Evolutionary conservation across 352 stramenopile species (phyloP), one percentile per base, ranked within the genome.

Genomic region (Pythium utonaiense): DNA sequence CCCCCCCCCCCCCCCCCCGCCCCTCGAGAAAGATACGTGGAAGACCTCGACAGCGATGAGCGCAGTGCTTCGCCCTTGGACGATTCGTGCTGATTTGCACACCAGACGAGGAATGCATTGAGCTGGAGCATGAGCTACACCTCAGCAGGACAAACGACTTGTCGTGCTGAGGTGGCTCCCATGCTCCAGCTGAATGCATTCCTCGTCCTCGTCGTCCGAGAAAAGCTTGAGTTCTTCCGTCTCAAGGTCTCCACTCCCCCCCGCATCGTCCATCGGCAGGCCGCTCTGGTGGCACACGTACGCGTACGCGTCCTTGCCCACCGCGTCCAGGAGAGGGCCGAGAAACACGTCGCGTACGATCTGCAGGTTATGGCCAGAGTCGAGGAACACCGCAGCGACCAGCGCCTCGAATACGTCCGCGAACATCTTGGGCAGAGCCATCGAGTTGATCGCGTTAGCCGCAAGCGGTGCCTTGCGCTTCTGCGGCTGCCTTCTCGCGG

Each of bases 391-490:
- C 0, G 85, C 87, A 1, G 87, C 87, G 24, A 95, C 83, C 27
- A 96, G 76, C 1, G 87, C 83, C 78, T 96, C 87, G 66, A 95
- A 94, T 13, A 93, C 79, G 60, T 96, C 87, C 7, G 77, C 87
- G 69, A 92, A 93, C 66, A 93, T 83, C 62, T 96, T 96, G 13
- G 87, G 87, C 25, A 95, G 62, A 2, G 71, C 58, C 51, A 80
- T 36, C n/a, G 67, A 51, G 54, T 71, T 86, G 34, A 59, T 67
- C 21, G 56, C 73, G 10, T 69, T 66, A 28, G 47, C 17, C 8
- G 22, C 21, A 1, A 19, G 22, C n/a, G 17, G 9, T 14, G 33
- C 12, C 17, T 60, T 59, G 47, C 38, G 34, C 17, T 62, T 57
- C 16, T 2, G 25, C 12, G 16, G 22, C 17, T 38, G 19, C 28